These are phyloP conservation scores for Leptographium flavum DNA, from an alignment of 2,329 filamentous ascomycete genomes.

Conservation along the genomic window DNA sequence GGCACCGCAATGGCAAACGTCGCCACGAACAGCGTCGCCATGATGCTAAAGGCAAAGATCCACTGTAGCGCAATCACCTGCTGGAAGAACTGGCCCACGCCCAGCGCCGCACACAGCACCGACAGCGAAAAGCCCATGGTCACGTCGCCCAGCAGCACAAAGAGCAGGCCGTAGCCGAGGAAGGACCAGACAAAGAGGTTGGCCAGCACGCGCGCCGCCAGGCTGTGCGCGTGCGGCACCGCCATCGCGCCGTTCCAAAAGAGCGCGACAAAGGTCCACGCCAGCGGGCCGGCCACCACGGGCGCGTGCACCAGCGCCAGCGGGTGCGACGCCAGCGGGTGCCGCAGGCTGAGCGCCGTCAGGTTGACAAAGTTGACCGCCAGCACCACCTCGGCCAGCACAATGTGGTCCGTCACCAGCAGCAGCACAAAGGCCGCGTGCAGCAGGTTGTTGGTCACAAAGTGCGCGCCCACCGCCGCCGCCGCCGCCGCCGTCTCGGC, in stretches of 20 bases:
- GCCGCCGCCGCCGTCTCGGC: slow-evolving; percentile 41
- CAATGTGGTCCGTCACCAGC: slow-evolving; percentile 64
- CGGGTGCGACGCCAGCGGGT: slow-evolving; percentile 49
- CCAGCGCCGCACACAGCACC: slow-evolving; percentile 58
- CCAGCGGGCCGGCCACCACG: slow-evolving; percentile 62
- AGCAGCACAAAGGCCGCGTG: slow-evolving; percentile 72
- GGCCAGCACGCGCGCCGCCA: slow-evolving; percentile 64
- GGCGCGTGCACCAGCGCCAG: slow-evolving; percentile 55
- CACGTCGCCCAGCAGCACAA: slow-evolving; percentile 57
- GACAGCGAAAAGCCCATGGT: slow-evolving; percentile 70
- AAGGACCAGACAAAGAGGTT: slow-evolving; percentile 84
- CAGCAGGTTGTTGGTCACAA: slow-evolving; percentile 73
- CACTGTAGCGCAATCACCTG: slow-evolving; percentile 71
- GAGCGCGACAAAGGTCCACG: slow-evolving; percentile 74
- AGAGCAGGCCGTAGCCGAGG: slow-evolving; percentile 61
- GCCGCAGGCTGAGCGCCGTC: slow-evolving; percentile 63
- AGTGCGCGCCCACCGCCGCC: slow-evolving; percentile 68
- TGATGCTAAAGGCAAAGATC: slow-evolving; percentile 83
- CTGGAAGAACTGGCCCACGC: slow-evolving; percentile 60
- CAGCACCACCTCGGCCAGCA: slow-evolving; percentile 61
- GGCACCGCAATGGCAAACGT: slow-evolving; percentile 53
- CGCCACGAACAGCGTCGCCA: slow-evolving; percentile 56
- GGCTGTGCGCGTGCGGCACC: slow-evolving; percentile 49
- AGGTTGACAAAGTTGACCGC: slow-evolving; percentile 75
- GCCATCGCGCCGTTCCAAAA: slow-evolving; percentile 84